Conservation (phyloP, 257 asterid genomes). For the Lycium ferocissimum region DNA sequence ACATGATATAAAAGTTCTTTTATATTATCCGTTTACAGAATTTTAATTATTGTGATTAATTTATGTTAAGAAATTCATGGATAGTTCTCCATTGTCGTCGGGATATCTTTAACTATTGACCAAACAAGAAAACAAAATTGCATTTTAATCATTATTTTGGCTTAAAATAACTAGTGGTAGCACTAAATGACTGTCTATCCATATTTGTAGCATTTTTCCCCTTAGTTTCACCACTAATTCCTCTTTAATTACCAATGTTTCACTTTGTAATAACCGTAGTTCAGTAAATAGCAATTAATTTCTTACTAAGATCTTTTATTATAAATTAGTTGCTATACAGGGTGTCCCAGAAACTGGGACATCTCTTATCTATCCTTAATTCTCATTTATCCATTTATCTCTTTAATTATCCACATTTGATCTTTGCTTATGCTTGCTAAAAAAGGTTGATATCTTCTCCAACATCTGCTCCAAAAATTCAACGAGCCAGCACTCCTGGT, state of each 20-base stretch:
- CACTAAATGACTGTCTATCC: not conserved
- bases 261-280: not conserved
- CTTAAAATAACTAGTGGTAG: not conserved
- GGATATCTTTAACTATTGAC: not conserved
- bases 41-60: not conserved
- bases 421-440: not conserved
- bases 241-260: not conserved
- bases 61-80: not conserved
- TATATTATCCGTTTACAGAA: not conserved
- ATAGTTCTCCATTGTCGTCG: not conserved
- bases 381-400: not conserved
- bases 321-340: not conserved
- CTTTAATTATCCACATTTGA: not conserved
- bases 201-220: not conserved
- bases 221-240: not conserved
- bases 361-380: not conserved
- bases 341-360: conserved; percentile 23
- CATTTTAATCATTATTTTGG: too few species aligned
- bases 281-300: not conserved
- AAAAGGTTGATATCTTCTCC: not conserved
- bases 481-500: conserved; percentile 6
- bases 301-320: not conserved
- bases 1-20: not conserved
- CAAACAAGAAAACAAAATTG: too few species aligned
- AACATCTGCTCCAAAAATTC: not conserved